Evolutionary conservation across 192 early-diverging fungal species (phyloP).

Genomic region (Dissophora ornata): DNA sequence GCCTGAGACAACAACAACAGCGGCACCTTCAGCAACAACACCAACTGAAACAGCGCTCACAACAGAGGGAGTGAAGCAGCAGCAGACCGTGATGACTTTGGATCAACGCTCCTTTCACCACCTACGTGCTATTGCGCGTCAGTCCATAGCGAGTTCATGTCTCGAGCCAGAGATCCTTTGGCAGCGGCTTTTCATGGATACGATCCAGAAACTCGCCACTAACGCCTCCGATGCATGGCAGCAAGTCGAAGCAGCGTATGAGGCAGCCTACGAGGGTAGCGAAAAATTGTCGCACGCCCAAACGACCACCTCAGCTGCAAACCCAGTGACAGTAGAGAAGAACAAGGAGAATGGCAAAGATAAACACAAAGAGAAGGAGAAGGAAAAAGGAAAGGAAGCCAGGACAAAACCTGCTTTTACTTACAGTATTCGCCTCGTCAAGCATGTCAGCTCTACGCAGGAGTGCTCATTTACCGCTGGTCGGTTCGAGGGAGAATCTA

Average conservation of each 20-base stretch:
- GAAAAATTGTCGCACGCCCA: background rate
- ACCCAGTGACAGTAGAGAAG: background rate
- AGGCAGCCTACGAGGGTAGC: background rate
- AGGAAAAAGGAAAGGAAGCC: slow-evolving; percentile 3
- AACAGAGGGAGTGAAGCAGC: background rate
- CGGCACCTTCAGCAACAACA: too few species aligned
- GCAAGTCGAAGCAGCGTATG: slow-evolving; percentile 35
- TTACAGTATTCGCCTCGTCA: slow-evolving; percentile 28
- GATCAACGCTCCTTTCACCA: slow-evolving; percentile 46
- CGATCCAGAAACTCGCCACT: slow-evolving; percentile 30
- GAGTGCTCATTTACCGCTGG: slow-evolving; percentile 43
- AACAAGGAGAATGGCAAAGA: slow-evolving; percentile 8
- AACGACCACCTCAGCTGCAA: background rate
- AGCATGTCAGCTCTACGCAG: slow-evolving; percentile 29
- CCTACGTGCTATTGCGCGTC: slow-evolving; percentile 45
- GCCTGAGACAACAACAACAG: background rate
- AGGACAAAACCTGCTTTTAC: slow-evolving; percentile 12
- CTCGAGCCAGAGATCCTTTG: slow-evolving; percentile 50
- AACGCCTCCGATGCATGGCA: slow-evolving; percentile 46
- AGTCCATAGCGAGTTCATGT: slow-evolving; percentile 44
- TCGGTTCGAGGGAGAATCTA: slow-evolving; percentile 39
- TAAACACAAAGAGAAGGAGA: too few species aligned
- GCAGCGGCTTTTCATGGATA: slow-evolving; percentile 47
- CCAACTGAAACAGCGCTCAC: background rate
- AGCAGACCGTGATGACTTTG: slow-evolving; percentile 5